Evolutionary conservation across 257 asterid species (phyloP).

Genomic region (Ocimum tenuiflorum): DNA sequence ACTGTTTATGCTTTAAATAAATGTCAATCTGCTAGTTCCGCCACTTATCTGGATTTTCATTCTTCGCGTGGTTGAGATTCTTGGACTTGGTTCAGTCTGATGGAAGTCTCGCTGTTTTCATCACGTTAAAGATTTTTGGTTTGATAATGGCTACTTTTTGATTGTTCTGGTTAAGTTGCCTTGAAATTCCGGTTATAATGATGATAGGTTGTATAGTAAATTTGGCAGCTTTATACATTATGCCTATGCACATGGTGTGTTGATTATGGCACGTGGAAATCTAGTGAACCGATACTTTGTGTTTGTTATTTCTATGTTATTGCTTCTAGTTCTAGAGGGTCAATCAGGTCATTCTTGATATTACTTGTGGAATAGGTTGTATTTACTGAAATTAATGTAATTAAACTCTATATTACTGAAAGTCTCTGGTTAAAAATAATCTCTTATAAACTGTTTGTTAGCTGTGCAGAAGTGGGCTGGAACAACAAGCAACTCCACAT

Average conservation of each 20-base stretch:
- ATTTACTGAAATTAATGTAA: not conserved
- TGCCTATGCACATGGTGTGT: not conserved
- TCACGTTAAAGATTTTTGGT: not conserved
- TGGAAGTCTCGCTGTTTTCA: not conserved
- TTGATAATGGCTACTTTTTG: not conserved
- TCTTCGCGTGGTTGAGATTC: constrained; percentile 3
- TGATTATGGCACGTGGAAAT: not conserved
- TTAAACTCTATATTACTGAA: not conserved
- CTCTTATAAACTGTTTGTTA: not conserved
- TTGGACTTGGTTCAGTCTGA: not conserved
- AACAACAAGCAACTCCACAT: not conserved
- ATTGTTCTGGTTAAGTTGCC: not conserved
- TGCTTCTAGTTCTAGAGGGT: not conserved
- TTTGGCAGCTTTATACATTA: not conserved
- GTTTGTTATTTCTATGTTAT: not conserved
- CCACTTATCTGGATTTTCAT: not conserved
- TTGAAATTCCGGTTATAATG: not conserved
- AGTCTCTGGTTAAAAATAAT: not conserved
- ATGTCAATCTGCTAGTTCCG: not conserved
- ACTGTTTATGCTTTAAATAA: not conserved
- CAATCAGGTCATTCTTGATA: not conserved
- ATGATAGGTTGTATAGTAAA: not conserved
- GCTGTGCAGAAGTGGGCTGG: not conserved
- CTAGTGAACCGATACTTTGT: not conserved
- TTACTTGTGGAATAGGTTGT: not conserved